These are phyloP conservation scores for Starmerella roubikii DNA, from an alignment of 805 yeast genomes.

Conservation along the genomic window DNA sequence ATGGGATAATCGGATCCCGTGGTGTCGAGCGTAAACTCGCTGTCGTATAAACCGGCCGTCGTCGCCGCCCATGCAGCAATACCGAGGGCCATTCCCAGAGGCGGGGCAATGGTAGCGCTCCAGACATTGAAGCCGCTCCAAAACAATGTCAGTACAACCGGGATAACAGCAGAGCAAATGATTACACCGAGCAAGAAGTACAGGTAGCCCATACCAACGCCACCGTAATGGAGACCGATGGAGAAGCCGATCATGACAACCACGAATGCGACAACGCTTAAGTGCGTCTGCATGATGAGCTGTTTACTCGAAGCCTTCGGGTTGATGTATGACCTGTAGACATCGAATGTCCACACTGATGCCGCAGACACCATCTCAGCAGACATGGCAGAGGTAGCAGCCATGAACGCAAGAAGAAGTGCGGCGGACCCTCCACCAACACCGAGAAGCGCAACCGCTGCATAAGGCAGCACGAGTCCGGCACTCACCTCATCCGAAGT, in stretches of 20 bases:
- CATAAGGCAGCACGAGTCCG: conserved; percentile 55
- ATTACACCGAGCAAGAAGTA: conserved; percentile 84
- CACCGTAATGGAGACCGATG: conserved; percentile 68
- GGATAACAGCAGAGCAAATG: conserved; percentile 74
- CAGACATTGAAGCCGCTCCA: conserved; percentile 47
- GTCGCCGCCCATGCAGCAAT: conserved; percentile 50
- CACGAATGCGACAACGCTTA: conserved; percentile 47
- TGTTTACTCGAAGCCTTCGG: conserved; percentile 66
- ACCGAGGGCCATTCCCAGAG: conserved; percentile 61
- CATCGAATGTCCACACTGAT: conserved; percentile 72
- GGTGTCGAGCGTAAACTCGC: conserved; percentile 38
- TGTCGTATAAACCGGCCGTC: conserved; percentile 32
- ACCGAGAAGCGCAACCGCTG: conserved; percentile 76
- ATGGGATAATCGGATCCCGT: conserved; percentile 70
- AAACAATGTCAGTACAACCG: conserved; percentile 56
- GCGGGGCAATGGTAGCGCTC: conserved; percentile 67
- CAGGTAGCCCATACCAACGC: conserved; percentile 73
- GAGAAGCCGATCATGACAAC: conserved; percentile 68
- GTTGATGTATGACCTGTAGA: conserved; percentile 67
- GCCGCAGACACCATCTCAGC: conserved; percentile 85
- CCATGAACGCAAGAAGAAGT: conserved; percentile 71
- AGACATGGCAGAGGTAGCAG: conserved; percentile 83
- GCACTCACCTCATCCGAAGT: conserved; percentile 56
- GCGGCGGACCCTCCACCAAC: conserved; percentile 80
- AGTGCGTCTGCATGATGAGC: conserved; percentile 56